Percentiles rank a stretch among this genome's conserved stretches.
Conservation (phyloP, 2,329 filamentous ascomycete genomes). For the Zelopaecilomyces penicillatus region DNA sequence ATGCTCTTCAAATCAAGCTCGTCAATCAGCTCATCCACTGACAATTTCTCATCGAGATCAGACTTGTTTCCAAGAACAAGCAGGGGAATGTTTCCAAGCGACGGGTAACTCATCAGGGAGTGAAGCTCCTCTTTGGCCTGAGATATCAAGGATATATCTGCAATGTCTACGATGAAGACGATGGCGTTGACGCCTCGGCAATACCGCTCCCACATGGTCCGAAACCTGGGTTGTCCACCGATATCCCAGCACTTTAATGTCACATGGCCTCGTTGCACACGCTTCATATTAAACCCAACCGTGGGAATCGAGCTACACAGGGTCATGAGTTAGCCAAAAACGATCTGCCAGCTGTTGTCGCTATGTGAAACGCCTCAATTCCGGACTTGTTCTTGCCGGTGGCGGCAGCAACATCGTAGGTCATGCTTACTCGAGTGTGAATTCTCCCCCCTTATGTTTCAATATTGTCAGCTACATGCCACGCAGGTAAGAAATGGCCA, state of each 20-base stretch:
- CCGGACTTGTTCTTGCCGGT: too few species aligned
- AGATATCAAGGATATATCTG: constrained; percentile 71
- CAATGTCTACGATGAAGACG: constrained; percentile 96
- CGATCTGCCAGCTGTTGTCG: not conserved
- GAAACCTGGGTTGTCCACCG: constrained; percentile 91
- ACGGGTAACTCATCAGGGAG: constrained; percentile 73
- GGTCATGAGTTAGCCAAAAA: constrained; percentile 29
- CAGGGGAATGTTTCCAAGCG: constrained; percentile 81
- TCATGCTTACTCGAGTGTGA: constrained; percentile 85
- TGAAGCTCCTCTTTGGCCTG: constrained; percentile 90
- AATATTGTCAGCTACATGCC: not conserved
- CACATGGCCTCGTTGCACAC: constrained; percentile 94
- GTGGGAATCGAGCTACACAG: constrained; percentile 84
- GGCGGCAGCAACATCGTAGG: constrained; percentile 2
- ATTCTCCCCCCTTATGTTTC: constrained; percentile 74
- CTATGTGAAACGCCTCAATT: not conserved
- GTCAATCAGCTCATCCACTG: constrained; percentile 92
- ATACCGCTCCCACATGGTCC: constrained; percentile 99
- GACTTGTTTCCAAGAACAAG: constrained; percentile 96
- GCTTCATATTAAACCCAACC: constrained; percentile 98
- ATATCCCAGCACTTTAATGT: constrained; percentile 99
- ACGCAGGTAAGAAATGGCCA: not conserved
- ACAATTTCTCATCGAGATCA: constrained; percentile 81
- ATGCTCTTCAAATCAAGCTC: constrained; percentile 83
- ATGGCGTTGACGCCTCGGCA: constrained; percentile 96